phyloP scores from a whole-genome alignment of 2,329 filamentous ascomycete species.

The Fusarium oligoseptatum region DNA sequence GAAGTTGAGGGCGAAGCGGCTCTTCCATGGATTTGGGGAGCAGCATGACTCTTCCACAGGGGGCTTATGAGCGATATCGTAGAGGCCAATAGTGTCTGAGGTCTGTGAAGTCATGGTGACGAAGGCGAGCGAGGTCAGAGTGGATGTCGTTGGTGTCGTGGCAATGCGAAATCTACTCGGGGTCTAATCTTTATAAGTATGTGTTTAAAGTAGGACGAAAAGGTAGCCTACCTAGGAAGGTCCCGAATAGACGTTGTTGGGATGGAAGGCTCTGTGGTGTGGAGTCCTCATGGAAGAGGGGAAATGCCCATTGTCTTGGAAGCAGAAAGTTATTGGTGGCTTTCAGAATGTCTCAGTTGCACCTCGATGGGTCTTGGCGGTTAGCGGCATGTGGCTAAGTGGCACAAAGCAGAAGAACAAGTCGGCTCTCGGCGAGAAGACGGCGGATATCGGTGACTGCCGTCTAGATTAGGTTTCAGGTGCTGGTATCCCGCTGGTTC shows the following conservation, averaged over 20 bases:
- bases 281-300: neutral
- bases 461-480: too few relatives aligned
- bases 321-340: neutral
- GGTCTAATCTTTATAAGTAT: neutral
- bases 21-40: slow-evolving; percentile 52
- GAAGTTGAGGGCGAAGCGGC: slow-evolving; percentile 58
- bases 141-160: neutral
- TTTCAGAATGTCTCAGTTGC: neutral
- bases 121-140: neutral
- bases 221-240: neutral
- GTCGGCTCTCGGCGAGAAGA: neutral
- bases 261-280: neutral
- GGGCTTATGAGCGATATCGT: slow-evolving; percentile 57
- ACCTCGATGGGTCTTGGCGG: neutral
- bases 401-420: neutral
- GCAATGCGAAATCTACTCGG: neutral
- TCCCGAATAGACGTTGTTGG: neutral
- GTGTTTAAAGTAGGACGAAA: neutral
- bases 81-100: slow-evolving; percentile 50
- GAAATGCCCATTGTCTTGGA: neutral
- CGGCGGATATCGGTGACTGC: neutral
- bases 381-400: neutral
- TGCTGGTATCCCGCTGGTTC: neutral
- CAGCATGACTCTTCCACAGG: slow-evolving; percentile 45
- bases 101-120: neutral